Conservation (phyloP, 352 stramenopile genomes). For the Phytophthora hybrid region DNA sequence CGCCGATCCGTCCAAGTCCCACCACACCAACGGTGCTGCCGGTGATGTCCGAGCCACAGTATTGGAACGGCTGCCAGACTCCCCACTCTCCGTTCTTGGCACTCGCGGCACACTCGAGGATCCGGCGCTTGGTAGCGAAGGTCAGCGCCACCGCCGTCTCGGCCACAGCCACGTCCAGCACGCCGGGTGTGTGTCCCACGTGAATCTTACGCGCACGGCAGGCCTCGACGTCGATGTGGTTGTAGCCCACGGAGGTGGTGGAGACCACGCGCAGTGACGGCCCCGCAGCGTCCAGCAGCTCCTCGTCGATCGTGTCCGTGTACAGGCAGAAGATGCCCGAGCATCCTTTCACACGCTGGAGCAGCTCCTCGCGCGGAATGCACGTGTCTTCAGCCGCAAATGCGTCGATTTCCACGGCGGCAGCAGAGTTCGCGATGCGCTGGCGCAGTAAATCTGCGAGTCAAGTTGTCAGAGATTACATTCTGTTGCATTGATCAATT, state of each 20-base stretch:
- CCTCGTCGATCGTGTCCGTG: conserved; percentile 68
- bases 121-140: conserved; percentile 60
- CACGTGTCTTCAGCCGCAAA: conserved; percentile 40
- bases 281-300: conserved; percentile 63
- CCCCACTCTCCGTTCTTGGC: conserved; percentile 80
- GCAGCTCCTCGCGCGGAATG: conserved; percentile 54
- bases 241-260: conserved; percentile 89
- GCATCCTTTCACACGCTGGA: conserved; percentile 53
- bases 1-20: conserved; percentile 89
- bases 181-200: conserved; percentile 85
- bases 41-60: conserved; percentile 73
- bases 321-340: conserved; percentile 67
- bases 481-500: background rate
- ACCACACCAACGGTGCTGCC: conserved; percentile 79
- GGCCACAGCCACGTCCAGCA: conserved; percentile 84
- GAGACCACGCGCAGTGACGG: conserved; percentile 65
- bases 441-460: conserved; percentile 30
- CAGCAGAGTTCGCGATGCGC: conserved; percentile 17
- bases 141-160: conserved; percentile 77
- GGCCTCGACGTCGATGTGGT: conserved; percentile 91
- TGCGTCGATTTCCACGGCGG: conserved; percentile 32
- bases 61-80: conserved; percentile 81
- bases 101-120: conserved; percentile 75
- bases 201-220: conserved; percentile 68
- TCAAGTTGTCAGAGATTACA: background rate